Conservation (phyloP, 495 filamentous ascomycete genomes). For the Entonaema liquescens region DNA sequence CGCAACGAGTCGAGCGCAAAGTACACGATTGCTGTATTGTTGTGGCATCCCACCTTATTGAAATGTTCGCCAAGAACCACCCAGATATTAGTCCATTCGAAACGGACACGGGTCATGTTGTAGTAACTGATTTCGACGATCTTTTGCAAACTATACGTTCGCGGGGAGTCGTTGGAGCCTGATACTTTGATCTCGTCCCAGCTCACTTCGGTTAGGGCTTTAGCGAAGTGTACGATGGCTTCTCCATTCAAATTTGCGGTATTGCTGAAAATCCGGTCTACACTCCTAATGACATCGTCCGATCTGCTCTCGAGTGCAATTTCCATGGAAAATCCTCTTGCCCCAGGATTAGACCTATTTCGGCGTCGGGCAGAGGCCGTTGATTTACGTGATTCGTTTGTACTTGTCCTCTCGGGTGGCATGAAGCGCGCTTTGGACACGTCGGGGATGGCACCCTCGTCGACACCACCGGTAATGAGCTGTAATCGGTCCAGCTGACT, state of each 20-base stretch:
- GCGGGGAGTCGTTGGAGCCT: slow-evolving; percentile 90
- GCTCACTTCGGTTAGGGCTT: slow-evolving; percentile 92
- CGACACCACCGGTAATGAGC: slow-evolving; percentile 91
- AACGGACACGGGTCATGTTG: slow-evolving; percentile 98
- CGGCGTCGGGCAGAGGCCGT: slow-evolving; percentile 72
- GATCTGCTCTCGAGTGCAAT: slow-evolving; percentile 92
- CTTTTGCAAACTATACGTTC: slow-evolving; percentile 97
- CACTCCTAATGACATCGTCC: slow-evolving; percentile 87
- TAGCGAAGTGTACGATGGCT: slow-evolving; percentile 97
- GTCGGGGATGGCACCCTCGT: slow-evolving; percentile 91
- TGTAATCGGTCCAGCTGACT: slow-evolving; percentile 96
- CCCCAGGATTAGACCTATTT: slow-evolving; percentile 69
- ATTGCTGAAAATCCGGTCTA: slow-evolving; percentile 95
- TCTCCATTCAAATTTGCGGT: slow-evolving; percentile 92
- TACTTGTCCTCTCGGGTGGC: slow-evolving; percentile 59
- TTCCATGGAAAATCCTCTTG: slow-evolving; percentile 78
- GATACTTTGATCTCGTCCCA: slow-evolving; percentile 99
- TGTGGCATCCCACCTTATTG: slow-evolving; percentile 95
- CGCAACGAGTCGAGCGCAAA: slow-evolving; percentile 95
- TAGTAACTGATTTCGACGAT: slow-evolving; percentile 98
- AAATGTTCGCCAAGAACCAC: slow-evolving; percentile 95
- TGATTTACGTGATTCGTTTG: slow-evolving; percentile 67
- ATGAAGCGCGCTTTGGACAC: slow-evolving; percentile 84
- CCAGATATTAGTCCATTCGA: slow-evolving; percentile 99
- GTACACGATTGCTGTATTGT: slow-evolving; percentile 94